Percentiles rank a stretch among this genome's conserved stretches.
These are phyloP conservation scores for Solanum hybrid DNA, from an alignment of 305 asterid species.

Conservation along the genomic window DNA sequence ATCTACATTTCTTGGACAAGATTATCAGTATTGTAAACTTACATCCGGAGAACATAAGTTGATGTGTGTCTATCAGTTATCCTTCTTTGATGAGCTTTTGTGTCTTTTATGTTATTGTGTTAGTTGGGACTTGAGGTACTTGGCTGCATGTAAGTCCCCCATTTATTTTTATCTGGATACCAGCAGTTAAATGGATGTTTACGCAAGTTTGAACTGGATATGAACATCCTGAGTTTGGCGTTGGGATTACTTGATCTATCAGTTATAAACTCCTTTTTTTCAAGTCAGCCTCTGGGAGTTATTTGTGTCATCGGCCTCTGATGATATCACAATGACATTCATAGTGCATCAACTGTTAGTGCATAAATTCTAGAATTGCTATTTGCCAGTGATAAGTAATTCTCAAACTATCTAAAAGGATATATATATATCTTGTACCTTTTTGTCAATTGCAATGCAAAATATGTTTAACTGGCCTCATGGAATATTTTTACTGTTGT, in stretches of 20 bases:
- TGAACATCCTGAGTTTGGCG: not conserved
- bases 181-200: not conserved
- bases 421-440: not conserved
- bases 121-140: not conserved
- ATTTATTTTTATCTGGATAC: not conserved
- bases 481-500: not conserved
- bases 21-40: not conserved
- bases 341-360: not conserved
- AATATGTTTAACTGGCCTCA: not conserved
- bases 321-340: not conserved
- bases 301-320: not conserved
- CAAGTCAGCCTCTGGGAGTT: not conserved
- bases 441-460: not conserved
- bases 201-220: not conserved
- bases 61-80: not conserved
- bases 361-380: not conserved
- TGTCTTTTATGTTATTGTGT: not conserved
- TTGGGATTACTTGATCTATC: not conserved
- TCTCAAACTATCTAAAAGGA: not conserved
- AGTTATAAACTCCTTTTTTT: not conserved
- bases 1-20: not conserved
- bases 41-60: not conserved
- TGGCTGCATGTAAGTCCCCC: not conserved
- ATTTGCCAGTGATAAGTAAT: not conserved
- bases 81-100: not conserved